These are phyloP conservation scores for Fraxinus latifolia DNA, from an alignment of 305 asterid genomes.

Conservation along the genomic window DNA sequence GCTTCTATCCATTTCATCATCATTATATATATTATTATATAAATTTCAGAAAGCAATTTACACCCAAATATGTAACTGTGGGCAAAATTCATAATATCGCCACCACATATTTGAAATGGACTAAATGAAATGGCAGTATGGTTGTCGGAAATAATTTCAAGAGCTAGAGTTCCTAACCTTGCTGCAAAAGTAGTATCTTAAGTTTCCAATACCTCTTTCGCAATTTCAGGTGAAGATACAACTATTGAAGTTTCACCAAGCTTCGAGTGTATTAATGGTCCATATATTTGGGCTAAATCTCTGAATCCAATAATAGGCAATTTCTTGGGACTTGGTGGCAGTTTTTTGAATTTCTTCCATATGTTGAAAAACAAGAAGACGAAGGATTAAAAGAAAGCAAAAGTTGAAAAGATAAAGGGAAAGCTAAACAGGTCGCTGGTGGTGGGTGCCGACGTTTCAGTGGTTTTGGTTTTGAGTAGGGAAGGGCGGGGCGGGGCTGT, in stretches of 20 bases:
- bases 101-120: background rate
- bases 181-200: background rate
- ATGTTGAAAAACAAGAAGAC: background rate
- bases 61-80: background rate
- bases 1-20: background rate
- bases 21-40: too few species aligned
- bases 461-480: too few species aligned
- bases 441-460: too few species aligned
- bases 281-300: background rate
- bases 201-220: background rate
- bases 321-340: background rate
- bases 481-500: too few species aligned
- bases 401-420: background rate
- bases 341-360: background rate
- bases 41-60: background rate
- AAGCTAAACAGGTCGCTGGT: too few species aligned
- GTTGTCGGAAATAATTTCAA: background rate
- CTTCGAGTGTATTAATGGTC: background rate
- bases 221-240: background rate
- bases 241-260: background rate
- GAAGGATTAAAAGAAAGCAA: background rate
- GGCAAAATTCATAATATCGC: background rate
- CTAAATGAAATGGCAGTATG: background rate
- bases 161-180: background rate
- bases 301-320: background rate